These are phyloP conservation scores for Phytophthora syringae DNA, from an alignment of 352 stramenopile genomes.

Conservation along the genomic window DNA sequence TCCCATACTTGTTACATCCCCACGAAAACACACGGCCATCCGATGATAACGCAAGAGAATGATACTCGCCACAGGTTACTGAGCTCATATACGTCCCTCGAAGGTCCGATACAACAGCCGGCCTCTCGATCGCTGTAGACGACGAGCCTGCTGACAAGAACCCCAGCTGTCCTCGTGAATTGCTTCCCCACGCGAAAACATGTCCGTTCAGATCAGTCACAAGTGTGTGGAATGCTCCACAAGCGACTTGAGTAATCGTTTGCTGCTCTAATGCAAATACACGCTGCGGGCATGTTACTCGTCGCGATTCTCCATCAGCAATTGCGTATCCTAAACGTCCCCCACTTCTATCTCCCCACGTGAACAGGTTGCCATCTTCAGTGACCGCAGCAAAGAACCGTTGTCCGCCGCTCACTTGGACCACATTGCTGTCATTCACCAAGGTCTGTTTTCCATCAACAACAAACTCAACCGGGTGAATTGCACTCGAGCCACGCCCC, in stretches of 20 bases:
- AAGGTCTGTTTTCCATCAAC: conserved; percentile 4
- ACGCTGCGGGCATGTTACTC: conserved; percentile 43
- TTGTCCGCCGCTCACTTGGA: conserved; percentile 52
- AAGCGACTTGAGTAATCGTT: conserved; percentile 64
- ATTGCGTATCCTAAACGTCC: conserved; percentile 62
- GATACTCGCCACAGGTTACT: conserved; percentile 76
- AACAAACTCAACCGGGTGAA: conserved; percentile 30
- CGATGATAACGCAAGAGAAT: conserved; percentile 72
- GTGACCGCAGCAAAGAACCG: conserved; percentile 65
- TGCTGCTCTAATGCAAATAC: conserved; percentile 42
- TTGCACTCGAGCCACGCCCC: conserved; percentile 5
- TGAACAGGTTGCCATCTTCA: conserved; percentile 50
- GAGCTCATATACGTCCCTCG: conserved; percentile 62
- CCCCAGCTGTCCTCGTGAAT: conserved; percentile 57
- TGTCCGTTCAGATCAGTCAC: conserved; percentile 77
- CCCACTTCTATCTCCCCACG: conserved; percentile 71
- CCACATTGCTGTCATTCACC: conserved; percentile 24
- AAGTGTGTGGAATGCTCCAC: conserved; percentile 74
- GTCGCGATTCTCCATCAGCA: conserved; percentile 50
- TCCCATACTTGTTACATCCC: conserved; percentile 72
- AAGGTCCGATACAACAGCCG: conserved; percentile 52
- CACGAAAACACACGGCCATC: conserved; percentile 70
- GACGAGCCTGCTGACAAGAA: conserved; percentile 37
- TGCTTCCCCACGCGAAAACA: conserved; percentile 76
- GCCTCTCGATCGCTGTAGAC: conserved; percentile 34